Evolutionary conservation across 768 basidiomycete genomes (phyloP).

Genomic region (Termitomyces eurrhizus): DNA sequence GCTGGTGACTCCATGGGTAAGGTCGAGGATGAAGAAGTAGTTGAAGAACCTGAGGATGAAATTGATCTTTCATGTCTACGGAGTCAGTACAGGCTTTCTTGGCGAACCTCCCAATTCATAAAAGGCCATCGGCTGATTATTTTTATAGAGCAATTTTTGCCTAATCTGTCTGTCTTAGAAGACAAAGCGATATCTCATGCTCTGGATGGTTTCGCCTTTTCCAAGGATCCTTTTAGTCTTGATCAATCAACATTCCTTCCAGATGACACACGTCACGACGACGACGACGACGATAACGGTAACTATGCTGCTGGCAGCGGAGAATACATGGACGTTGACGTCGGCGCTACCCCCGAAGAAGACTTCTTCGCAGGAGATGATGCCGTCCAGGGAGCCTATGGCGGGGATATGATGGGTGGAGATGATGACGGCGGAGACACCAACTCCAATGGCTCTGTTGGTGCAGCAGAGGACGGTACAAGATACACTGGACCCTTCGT

Average conservation of each 20-base stretch:
- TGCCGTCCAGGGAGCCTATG: constrained; percentile 32
- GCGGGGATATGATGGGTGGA: constrained; percentile 19
- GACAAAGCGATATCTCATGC: constrained; percentile 78
- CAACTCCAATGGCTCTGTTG: constrained; percentile 42
- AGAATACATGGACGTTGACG: constrained; percentile 20
- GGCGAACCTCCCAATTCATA: background rate
- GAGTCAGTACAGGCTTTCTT: constrained; percentile 36
- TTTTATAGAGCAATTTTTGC: constrained; percentile 63
- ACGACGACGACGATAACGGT: constrained; percentile 19
- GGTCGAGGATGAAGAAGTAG: constrained; percentile 71
- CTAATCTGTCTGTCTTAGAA: constrained; percentile 59
- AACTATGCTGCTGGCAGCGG: constrained; percentile 35
- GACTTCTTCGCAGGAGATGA: constrained; percentile 66
- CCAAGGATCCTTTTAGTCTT: constrained; percentile 56
- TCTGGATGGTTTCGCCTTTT: constrained; percentile 78
- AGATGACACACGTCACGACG: constrained; percentile 43
- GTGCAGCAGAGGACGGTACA: constrained; percentile 36
- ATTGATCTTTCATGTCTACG: constrained; percentile 63
- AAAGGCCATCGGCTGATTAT: constrained; percentile 5
- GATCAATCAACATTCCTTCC: constrained; percentile 62
- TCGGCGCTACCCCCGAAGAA: constrained; percentile 30
- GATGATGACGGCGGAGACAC: constrained; percentile 41
- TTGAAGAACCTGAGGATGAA: constrained; percentile 65
- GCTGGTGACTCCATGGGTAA: constrained; percentile 87
- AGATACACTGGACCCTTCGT: constrained; percentile 48